phyloP scores from a whole-genome alignment of 768 basidiomycete genomes.

The Agrocybe praecox region DNA sequence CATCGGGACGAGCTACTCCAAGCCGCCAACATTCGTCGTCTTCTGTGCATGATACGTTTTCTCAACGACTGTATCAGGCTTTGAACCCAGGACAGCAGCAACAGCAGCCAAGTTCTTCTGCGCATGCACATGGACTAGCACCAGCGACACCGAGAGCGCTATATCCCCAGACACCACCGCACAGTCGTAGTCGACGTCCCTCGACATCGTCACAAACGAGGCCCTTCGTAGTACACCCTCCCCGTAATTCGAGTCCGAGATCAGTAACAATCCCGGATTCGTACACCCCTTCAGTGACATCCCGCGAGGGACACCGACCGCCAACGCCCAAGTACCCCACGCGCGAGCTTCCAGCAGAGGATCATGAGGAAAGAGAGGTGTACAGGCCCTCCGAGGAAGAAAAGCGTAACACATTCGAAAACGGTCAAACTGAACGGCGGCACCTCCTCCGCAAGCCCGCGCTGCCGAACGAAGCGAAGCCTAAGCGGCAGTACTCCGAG shows the following conservation, averaged over 20 bases:
- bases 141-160: no score
- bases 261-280: no score
- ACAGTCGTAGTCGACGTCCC: no score
- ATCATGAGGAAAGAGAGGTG: background rate
- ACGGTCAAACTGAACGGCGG: background rate
- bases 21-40: background rate
- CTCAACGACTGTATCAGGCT: no score
- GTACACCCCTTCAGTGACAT: no score
- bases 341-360: background rate
- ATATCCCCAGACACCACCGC: no score
- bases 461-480: background rate
- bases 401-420: background rate
- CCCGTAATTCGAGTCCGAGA: no score
- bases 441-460: background rate
- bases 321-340: background rate
- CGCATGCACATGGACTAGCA: no score
- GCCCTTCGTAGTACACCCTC: no score
- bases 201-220: no score
- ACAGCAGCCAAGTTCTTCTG: no score
- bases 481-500: background rate
- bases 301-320: background rate
- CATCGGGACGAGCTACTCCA: background rate
- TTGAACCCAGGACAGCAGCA: no score
- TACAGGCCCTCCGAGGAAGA: background rate
- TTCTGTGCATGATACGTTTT: background rate